Base-by-base conservation (phyloP, 2,329 filamentous ascomycete species). In the Dothideomycetes sp. region DNA sequence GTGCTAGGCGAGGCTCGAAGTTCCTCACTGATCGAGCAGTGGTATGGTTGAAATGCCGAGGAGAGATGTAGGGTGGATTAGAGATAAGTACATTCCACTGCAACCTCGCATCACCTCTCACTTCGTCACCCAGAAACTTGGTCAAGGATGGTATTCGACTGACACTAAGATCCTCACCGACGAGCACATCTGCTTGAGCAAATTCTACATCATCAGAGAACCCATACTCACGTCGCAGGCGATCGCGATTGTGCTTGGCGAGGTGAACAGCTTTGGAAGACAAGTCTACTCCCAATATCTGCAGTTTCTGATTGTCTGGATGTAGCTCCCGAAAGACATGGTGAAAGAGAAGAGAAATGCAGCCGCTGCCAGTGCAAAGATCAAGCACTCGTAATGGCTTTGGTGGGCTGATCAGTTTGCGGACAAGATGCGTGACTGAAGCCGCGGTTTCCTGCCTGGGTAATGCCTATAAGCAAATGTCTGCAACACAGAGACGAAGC, bases 31-130 rank as follows among this genome's bases (percentile, higher is more conserved):
- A 89, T 18, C 78, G 73, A 1, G 71, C 67, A 1, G 81, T 87
- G 14, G 75, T 73, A 30, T 61, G 69, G 30, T 68, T 60, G 52
- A 84, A 87, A 5, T 73, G 74, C 3, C 56, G 48, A 0, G 68
- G 63, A 2, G 87, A 93, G 37, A 96, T 80, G 57, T 96, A 96
- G 1, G 91, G 91, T 12, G 91, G 91, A 53, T 98, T 98, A 2
- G 83, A 83, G 27, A 91, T 73, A 2, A 98, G 61, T 3, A 96
- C 62, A 45, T 93, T 54, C 37, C 38, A 3, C 3, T 17, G 11
- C n/a, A 16, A 31, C 4, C 8, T 12, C 11, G 14, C 27, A 12
- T 32, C 18, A 4, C 19, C 7, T n/a, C 5, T 3, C 10, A 12
- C 18, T 24, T 4, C 15, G 10, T 40, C n/a, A n/a, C 29, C 14